Evolutionary conservation across 169 alveolate species (phyloP).

Genomic region (Hepatocystis sp.): DNA sequence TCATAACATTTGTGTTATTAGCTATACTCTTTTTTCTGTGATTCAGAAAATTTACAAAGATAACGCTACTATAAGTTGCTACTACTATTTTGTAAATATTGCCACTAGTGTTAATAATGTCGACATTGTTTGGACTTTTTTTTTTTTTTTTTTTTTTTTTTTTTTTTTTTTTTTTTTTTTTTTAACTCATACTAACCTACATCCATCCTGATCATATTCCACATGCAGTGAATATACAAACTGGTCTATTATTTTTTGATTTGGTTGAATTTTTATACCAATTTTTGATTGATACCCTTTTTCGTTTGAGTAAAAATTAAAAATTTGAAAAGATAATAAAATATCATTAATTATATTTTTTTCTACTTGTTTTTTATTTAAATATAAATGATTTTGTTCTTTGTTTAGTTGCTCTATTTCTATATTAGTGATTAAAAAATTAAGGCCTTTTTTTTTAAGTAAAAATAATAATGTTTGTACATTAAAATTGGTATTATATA

Average conservation of each 20-base stretch:
- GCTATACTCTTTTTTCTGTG: too few species aligned
- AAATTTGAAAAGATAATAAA: constrained; percentile 41
- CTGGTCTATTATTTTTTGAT: background rate
- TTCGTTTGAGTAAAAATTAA: constrained; percentile 27
- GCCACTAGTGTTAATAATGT: too few species aligned
- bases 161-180: background rate
- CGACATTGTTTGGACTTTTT: too few species aligned
- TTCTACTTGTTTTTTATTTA: constrained; percentile 13
- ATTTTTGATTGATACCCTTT: constrained; percentile 1
- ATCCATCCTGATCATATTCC: constrained; percentile 25
- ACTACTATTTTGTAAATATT: too few species aligned
- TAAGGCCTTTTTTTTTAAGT: constrained; percentile 71
- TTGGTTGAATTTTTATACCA: constrained; percentile 1
- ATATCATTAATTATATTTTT: constrained; percentile 65
- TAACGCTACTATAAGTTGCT: too few species aligned
- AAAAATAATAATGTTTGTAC: constrained; percentile 37
- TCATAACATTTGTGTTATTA: too few species aligned
- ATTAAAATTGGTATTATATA: constrained; percentile 28
- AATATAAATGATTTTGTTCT: constrained; percentile 14
- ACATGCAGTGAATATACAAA: constrained; percentile 21
- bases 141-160: too few species aligned
- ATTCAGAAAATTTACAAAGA: too few species aligned
- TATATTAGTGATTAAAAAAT: constrained; percentile 29
- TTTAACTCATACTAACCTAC: constrained; percentile 34
- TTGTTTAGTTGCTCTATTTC: constrained; percentile 31